A percentile compares a stretch with the other conserved stretches of the same genome.
These are phyloP conservation scores for Phytomonas francai DNA, from an alignment of 208 protist species.

Conservation along the genomic window DNA sequence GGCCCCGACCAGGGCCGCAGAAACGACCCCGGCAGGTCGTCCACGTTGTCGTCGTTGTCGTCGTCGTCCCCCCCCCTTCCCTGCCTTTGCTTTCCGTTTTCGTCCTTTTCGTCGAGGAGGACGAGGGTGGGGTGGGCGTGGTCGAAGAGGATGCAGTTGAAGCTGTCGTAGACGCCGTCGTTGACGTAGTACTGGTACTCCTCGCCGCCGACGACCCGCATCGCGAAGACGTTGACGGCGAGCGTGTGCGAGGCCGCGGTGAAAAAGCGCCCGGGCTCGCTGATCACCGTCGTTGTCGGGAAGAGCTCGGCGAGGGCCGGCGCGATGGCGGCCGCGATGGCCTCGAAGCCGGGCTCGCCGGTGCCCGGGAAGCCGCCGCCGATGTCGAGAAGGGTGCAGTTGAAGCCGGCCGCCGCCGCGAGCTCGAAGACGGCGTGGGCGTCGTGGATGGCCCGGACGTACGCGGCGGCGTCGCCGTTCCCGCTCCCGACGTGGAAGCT, in stretches of 20 bases:
- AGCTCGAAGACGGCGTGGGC: constrained; percentile 47
- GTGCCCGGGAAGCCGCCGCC: constrained; percentile 80
- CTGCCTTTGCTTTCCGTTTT: constrained; percentile 9
- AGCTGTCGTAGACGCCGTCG: constrained; percentile 80
- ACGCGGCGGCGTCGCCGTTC: constrained; percentile 49
- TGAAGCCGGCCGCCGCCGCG: constrained; percentile 47
- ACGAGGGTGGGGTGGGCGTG: constrained; percentile 46
- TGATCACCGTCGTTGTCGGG: constrained; percentile 52
- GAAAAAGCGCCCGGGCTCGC: constrained; percentile 82
- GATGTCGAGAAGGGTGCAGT: constrained; percentile 81
- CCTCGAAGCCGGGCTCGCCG: constrained; percentile 25
- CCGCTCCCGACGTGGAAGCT: constrained; percentile 89
- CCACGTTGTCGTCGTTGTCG: not conserved
- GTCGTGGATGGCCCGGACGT: constrained; percentile 44
- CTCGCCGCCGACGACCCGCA: constrained; percentile 16
- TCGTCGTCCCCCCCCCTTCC: constrained; percentile 3
- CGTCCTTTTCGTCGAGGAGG: constrained; percentile 33
- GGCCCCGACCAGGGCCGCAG: constrained; percentile 17
- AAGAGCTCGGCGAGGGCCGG: constrained; percentile 64
- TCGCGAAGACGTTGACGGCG: constrained; percentile 57
- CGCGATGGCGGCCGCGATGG: constrained; percentile 44
- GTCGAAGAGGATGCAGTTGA: constrained; percentile 85
- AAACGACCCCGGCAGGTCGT: constrained; percentile 1
- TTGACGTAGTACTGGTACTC: constrained; percentile 81
- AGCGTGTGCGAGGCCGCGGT: constrained; percentile 58